A percentile compares a stretch with the other conserved stretches of the same genome.
These are phyloP conservation scores for Arxiozyma telluris DNA, from an alignment of 1,139 yeast species.

Conservation along the genomic window DNA sequence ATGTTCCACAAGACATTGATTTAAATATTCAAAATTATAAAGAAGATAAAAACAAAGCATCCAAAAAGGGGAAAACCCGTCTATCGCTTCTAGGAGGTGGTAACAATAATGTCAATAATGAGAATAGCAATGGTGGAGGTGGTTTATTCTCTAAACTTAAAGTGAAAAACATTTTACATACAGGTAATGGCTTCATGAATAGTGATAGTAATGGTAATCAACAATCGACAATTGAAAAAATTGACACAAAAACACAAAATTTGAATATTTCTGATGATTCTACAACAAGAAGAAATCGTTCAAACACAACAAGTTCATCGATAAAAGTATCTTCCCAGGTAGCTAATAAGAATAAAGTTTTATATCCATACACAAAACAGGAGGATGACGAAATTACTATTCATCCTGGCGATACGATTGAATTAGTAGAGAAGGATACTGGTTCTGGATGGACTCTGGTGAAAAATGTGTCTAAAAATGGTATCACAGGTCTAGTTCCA, in stretches of 20 bases:
- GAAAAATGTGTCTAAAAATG: constrained; percentile 34
- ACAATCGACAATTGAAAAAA: background rate
- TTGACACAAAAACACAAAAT: background rate
- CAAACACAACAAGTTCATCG: constrained; percentile 4
- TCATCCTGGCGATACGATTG: constrained; percentile 51
- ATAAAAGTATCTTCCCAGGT: background rate
- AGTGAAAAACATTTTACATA: background rate
- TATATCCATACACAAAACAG: constrained; percentile 59
- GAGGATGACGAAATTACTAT: constrained; percentile 72
- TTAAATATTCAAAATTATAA: constrained; percentile 28
- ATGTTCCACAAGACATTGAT: constrained; percentile 35
- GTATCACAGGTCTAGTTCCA: constrained; percentile 74
- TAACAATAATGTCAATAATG: background rate
- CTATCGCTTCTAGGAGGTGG: background rate
- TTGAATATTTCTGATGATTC: constrained; percentile 5
- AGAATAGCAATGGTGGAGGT: background rate
- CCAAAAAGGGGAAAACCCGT: constrained; percentile 44
- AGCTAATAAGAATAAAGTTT: constrained; percentile 40
- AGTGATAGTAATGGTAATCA: constrained; percentile 6
- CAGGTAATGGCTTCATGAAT: constrained; percentile 3
- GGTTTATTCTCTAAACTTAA: constrained; percentile 1
- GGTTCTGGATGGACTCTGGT: constrained; percentile 92
- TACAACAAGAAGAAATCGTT: constrained; percentile 19
- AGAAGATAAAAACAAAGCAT: constrained; percentile 54
- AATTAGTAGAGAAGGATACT: constrained; percentile 59